phyloP scores from a whole-genome alignment of 257 asterid species.

The Ophiorrhiza pumila region DNA sequence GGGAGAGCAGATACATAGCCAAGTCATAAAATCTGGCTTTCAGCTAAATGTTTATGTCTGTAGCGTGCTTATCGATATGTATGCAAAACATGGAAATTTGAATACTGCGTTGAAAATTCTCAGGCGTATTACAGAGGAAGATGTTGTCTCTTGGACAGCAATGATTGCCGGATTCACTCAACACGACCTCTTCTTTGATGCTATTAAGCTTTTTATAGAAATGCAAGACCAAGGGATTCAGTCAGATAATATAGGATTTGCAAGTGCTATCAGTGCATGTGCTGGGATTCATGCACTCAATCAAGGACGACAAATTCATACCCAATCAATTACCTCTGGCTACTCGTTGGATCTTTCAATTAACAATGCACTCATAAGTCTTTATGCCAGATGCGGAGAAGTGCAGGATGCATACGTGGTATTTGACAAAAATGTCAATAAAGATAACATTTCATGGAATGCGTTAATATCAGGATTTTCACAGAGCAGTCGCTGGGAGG shows the following conservation, averaged over 20 bases:
- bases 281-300: constrained; percentile 71
- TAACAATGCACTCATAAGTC: constrained; percentile 70
- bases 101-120: constrained; percentile 65
- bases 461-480: constrained; percentile 85
- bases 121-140: constrained; percentile 60
- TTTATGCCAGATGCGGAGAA: constrained; percentile 82
- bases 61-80: constrained; percentile 89
- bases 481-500: constrained; percentile 72
- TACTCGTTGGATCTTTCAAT: constrained; percentile 64
- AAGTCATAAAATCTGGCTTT: constrained; percentile 66
- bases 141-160: constrained; percentile 83
- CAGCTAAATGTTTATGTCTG: constrained; percentile 71
- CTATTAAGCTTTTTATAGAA: constrained; percentile 58
- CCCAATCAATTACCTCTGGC: constrained; percentile 60
- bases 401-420: constrained; percentile 49
- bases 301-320: constrained; percentile 78
- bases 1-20: constrained; percentile 84
- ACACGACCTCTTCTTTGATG: constrained; percentile 57
- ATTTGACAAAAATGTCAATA: constrained; percentile 49
- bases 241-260: constrained; percentile 78
- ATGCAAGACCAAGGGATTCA: constrained; percentile 61
- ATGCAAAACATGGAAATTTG: constrained; percentile 65
- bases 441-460: constrained; percentile 71
- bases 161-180: constrained; percentile 79
- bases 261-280: constrained; percentile 80